These are phyloP conservation scores for Cyclotella baltica DNA, from an alignment of 108 stramenopile genomes.

Conservation along the genomic window DNA sequence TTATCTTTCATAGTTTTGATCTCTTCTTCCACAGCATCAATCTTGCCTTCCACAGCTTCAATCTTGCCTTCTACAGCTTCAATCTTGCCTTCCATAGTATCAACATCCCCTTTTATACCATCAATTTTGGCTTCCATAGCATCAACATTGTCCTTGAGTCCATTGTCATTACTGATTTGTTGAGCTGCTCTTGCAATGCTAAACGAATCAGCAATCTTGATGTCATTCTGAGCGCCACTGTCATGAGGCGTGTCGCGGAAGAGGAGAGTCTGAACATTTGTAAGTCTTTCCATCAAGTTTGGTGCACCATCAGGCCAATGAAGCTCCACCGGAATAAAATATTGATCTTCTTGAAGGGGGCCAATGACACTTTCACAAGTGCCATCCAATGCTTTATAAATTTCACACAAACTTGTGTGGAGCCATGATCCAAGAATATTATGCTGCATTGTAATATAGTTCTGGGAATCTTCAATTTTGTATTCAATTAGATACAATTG, in stretches of 20 bases:
- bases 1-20: neutral
- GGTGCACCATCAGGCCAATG: neutral
- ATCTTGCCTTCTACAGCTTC: neutral
- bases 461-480: conserved; percentile 2
- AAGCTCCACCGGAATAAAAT: neutral
- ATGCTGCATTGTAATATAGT: conserved; percentile 5
- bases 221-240: neutral
- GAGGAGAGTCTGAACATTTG: neutral
- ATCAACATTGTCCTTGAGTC: neutral
- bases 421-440: conserved; percentile 8
- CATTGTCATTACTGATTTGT: neutral
- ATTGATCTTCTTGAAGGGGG: conserved; percentile 5
- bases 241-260: neutral
- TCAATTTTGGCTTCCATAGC: neutral
- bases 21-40: no score
- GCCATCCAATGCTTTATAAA: neutral
- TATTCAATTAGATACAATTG: no score
- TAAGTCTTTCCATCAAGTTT: neutral
- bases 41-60: no score
- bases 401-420: neutral
- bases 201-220: neutral
- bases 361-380: neutral
- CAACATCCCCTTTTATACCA: neutral
- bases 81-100: neutral
- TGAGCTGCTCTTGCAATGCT: no score